These are phyloP conservation scores for Entonaema liquescens DNA, from an alignment of 495 filamentous ascomycete species.

Conservation along the genomic window DNA sequence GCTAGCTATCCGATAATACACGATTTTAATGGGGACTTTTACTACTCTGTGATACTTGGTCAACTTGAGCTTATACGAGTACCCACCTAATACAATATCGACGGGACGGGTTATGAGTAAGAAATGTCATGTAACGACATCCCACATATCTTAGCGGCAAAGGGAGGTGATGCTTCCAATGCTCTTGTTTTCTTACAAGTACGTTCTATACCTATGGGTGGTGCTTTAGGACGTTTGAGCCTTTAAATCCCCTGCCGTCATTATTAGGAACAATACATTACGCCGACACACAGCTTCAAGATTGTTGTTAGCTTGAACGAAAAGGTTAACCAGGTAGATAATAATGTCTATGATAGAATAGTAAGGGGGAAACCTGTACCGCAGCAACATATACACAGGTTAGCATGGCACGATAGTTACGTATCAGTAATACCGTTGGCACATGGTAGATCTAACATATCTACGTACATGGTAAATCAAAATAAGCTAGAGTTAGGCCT, in stretches of 20 bases:
- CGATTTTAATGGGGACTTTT: neutral
- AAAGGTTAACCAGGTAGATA: neutral
- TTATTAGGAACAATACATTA: neutral
- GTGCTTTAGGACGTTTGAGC: neutral
- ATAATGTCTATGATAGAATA: neutral
- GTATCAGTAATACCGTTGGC: neutral
- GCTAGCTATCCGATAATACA: neutral
- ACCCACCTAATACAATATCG: neutral
- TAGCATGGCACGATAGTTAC: neutral
- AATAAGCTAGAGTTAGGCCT: neutral
- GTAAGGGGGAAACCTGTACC: neutral
- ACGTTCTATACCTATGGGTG: neutral
- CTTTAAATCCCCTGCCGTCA: neutral
- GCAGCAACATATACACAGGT: neutral
- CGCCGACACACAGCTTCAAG: neutral
- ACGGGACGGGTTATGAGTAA: neutral
- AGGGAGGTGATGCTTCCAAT: neutral
- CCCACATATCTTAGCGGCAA: neutral
- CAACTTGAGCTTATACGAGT: neutral
- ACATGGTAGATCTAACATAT: neutral
- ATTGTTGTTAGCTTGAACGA: neutral
- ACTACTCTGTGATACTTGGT: neutral
- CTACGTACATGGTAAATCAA: constrained; percentile 13
- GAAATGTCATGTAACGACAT: neutral
- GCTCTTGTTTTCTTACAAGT: neutral